A percentile compares a stretch with the other conserved stretches of the same genome.
Conservation (phyloP, 1,284 basidiomycete species). For the Ganoderma leucocontextum region DNA sequence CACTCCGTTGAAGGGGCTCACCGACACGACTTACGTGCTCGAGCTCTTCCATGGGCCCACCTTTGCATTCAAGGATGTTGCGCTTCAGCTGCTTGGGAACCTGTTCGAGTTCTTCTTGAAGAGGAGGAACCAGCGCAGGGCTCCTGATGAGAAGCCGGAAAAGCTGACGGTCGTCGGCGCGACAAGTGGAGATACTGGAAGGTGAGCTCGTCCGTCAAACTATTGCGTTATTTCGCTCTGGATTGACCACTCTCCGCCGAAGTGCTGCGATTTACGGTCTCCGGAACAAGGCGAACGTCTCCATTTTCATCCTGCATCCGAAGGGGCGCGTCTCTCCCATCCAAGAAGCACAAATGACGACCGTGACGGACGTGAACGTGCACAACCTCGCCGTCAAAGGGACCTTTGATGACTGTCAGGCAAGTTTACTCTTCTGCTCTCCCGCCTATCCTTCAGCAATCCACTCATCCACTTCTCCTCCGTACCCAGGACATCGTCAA, state of each 20-base stretch:
- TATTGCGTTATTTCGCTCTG: neutral
- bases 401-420: constrained; percentile 98
- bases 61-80: constrained; percentile 99
- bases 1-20: constrained; percentile 83
- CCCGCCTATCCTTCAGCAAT: constrained; percentile 1
- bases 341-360: constrained; percentile 99
- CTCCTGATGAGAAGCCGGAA: constrained; percentile 66
- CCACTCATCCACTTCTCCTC: neutral
- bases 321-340: constrained; percentile 98
- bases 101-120: constrained; percentile 96
- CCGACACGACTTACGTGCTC: constrained; percentile 80
- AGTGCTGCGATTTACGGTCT: constrained; percentile 99
- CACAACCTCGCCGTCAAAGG: constrained; percentile 95
- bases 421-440: constrained; percentile 35
- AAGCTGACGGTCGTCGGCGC: constrained; percentile 95
- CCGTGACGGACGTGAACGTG: constrained; percentile 94
- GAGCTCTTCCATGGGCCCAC: constrained; percentile 99
- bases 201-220: constrained; percentile 52
- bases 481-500: constrained; percentile 89
- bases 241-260: neutral
- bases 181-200: constrained; percentile 97
- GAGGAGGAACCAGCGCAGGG: constrained; percentile 75
- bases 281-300: constrained; percentile 91
- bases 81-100: constrained; percentile 95
- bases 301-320: constrained; percentile 98